phyloP scores from a whole-genome alignment of 192 early-diverging fungal genomes.

The Lunasporangiospora selenospora region DNA sequence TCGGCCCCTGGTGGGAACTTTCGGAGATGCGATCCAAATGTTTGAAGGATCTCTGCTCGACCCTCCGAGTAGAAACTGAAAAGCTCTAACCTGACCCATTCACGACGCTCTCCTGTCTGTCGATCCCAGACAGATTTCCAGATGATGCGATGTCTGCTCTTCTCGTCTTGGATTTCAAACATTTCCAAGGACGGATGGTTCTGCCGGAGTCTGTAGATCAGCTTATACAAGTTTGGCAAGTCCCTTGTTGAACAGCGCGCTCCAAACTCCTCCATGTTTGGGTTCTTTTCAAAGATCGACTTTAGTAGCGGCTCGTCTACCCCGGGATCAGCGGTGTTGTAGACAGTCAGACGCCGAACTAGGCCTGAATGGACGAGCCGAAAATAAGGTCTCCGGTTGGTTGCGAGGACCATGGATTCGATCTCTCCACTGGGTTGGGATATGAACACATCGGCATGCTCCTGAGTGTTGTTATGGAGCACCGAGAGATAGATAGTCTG shows the following conservation, averaged over 20 bases:
- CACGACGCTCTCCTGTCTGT: too few species aligned
- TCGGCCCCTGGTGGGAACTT: conserved; percentile 10
- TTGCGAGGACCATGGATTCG: conserved; percentile 6
- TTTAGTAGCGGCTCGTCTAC: background rate
- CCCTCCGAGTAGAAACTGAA: conserved; percentile 3
- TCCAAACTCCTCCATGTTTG: conserved; percentile 2
- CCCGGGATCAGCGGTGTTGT: conserved; percentile 2
- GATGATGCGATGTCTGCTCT: conserved; percentile 1
- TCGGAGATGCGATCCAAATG: conserved; percentile 17
- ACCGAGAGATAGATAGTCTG: conserved; percentile 8
- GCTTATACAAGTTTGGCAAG: background rate
- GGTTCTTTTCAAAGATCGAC: conserved; percentile 13
- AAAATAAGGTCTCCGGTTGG: conserved; percentile 20
- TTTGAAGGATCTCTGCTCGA: conserved; percentile 4
- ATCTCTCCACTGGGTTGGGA: conserved; percentile 18
- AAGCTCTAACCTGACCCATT: conserved; percentile 1
- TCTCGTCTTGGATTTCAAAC: conserved; percentile 6
- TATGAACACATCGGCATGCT: conserved; percentile 14
- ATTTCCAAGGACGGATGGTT: background rate
- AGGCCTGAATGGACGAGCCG: conserved; percentile 14
- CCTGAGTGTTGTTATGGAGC: conserved; percentile 1
- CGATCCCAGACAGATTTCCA: background rate
- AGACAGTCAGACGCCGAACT: conserved; percentile 10
- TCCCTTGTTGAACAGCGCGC: background rate
- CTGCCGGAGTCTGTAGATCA: background rate